A percentile compares a stretch with the other conserved stretches of the same genome.
These are phyloP conservation scores for Fusarium sp. DNA, from an alignment of 2,329 filamentous ascomycete species.

Conservation along the genomic window DNA sequence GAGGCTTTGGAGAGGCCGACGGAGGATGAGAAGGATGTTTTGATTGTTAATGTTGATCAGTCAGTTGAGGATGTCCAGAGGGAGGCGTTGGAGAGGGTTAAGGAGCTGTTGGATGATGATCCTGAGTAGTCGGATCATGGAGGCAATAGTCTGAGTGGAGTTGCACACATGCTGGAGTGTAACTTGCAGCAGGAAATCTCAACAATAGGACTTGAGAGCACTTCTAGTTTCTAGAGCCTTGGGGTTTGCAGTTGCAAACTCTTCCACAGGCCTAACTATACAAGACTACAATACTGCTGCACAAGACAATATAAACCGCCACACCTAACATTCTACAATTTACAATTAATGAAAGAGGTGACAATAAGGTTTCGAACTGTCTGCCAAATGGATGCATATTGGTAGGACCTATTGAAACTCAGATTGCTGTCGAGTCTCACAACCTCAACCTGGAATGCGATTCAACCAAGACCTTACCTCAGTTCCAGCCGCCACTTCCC, in stretches of 20 bases:
- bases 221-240: neutral
- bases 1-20: neutral
- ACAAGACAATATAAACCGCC: neutral
- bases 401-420: rapidly evolving
- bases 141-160: no score
- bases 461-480: neutral
- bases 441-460: neutral
- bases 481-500: rapidly evolving
- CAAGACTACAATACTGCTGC: no score
- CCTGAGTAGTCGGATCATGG: neutral
- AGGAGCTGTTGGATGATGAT: constrained; percentile 14
- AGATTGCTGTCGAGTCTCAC: neutral
- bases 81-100: constrained; percentile 6
- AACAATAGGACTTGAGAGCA: rapidly evolving
- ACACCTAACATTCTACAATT: no score
- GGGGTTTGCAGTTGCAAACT: neutral
- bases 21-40: constrained; percentile 10
- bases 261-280: no score
- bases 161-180: no score
- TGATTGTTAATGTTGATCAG: constrained; percentile 16
- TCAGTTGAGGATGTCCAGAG: constrained; percentile 7
- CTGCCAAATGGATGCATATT: rapidly evolving
- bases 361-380: rapidly evolving
- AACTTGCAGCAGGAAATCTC: neutral
- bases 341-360: rapidly evolving